These are phyloP conservation scores for Ogataea ramenticola DNA, from an alignment of 805 yeast species.

Conservation along the genomic window DNA sequence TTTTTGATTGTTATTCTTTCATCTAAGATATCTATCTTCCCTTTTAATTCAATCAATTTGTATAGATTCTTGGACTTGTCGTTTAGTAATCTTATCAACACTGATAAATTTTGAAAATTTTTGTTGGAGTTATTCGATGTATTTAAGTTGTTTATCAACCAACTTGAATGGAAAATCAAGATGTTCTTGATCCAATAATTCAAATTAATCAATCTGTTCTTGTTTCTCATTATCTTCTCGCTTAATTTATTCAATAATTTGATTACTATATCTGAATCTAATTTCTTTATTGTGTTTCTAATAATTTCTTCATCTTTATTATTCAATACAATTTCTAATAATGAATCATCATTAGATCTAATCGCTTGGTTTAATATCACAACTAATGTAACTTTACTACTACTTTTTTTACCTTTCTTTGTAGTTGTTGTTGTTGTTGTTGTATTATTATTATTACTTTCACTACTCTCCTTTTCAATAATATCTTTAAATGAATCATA, in stretches of 20 bases:
- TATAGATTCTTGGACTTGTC: slow-evolving; percentile 43
- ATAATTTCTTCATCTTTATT: slow-evolving; percentile 45
- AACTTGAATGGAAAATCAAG: slow-evolving; percentile 47
- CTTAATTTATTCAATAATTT: slow-evolving; percentile 43
- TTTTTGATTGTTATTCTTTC: slow-evolving; percentile 35
- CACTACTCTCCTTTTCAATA: slow-evolving; percentile 4
- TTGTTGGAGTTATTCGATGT: slow-evolving; percentile 18
- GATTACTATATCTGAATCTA: slow-evolving; percentile 43
- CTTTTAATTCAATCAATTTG: slow-evolving; percentile 43
- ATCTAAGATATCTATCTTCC: slow-evolving; percentile 39
- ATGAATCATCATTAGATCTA: slow-evolving; percentile 75
- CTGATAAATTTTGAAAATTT: slow-evolving; percentile 25
- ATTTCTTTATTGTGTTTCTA: slow-evolving; percentile 40
- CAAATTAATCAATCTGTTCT: slow-evolving; percentile 40
- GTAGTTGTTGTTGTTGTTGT: too few relatives aligned
- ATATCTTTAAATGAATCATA: slow-evolving; percentile 23
- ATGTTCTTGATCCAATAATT: slow-evolving; percentile 53
- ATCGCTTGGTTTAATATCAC: slow-evolving; percentile 85
- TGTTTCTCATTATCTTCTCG: slow-evolving; percentile 45
- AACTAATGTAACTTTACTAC: slow-evolving; percentile 74
- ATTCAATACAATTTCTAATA: slow-evolving; percentile 75
- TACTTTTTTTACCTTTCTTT: too few relatives aligned
- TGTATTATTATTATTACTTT: slow-evolving; percentile 6
- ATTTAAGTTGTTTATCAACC: slow-evolving; percentile 38
- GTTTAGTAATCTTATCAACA: slow-evolving; percentile 39